phyloP scores from a whole-genome alignment of 1,284 basidiomycete species.

The Mycena citricolor region DNA sequence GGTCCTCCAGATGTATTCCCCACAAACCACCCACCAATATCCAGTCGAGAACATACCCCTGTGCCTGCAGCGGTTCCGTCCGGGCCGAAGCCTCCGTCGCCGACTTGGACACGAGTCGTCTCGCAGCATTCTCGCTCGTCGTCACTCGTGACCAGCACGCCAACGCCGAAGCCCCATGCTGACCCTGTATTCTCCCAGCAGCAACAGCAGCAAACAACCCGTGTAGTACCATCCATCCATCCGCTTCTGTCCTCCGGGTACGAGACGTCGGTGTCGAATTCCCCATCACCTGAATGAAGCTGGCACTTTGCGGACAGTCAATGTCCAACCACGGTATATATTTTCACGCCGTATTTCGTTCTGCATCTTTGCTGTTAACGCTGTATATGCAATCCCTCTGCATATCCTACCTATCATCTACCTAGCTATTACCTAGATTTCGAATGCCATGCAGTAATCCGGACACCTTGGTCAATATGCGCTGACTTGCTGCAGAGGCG shows the following conservation, averaged over 20 bases:
- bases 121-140: constrained; percentile 22
- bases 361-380: too few species aligned
- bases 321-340: too few species aligned
- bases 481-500: constrained; percentile 39
- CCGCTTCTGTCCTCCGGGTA: constrained; percentile 18
- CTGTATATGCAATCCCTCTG: too few species aligned
- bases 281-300: constrained; percentile 22
- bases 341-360: too few species aligned
- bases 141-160: constrained; percentile 15
- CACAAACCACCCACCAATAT: constrained; percentile 20
- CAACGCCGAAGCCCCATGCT: constrained; percentile 20
- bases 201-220: constrained; percentile 19
- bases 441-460: too few species aligned
- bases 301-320: too few species aligned
- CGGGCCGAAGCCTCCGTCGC: constrained; percentile 12
- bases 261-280: constrained; percentile 21
- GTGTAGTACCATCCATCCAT: constrained; percentile 15
- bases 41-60: constrained; percentile 20
- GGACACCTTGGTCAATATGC: too few species aligned
- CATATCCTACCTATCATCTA: too few species aligned
- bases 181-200: constrained; percentile 22
- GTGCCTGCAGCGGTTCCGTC: constrained; percentile 5
- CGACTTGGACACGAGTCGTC: constrained; percentile 22
- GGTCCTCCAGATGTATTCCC: constrained; percentile 19
- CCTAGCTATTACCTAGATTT: too few species aligned